Conservation (phyloP, 2,329 filamentous ascomycete species). For the Fusarium equiseti region DNA sequence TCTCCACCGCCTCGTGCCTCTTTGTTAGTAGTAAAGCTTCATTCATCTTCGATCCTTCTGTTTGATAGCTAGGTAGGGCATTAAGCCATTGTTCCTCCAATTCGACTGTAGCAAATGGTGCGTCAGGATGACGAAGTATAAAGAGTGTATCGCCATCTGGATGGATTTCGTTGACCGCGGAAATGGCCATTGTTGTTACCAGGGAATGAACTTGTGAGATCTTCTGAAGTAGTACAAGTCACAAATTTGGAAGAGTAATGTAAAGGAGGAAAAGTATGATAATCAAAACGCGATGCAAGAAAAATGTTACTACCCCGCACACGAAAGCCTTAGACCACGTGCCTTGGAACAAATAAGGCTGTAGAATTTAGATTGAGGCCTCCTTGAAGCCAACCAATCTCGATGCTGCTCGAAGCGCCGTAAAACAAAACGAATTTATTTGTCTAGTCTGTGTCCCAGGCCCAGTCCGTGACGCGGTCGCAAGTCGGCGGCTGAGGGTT, state of each 20-base stretch:
- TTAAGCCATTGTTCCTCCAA: not conserved
- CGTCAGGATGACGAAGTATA: not conserved
- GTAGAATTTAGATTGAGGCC: not conserved
- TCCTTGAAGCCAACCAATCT: not conserved
- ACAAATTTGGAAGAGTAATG: no score
- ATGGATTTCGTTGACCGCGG: not conserved
- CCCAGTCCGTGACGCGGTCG: no score
- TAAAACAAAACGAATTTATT: rapidly evolving
- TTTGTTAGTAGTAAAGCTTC: not conserved
- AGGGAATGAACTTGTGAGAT: no score
- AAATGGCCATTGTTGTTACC: not conserved
- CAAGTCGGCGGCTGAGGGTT: no score
- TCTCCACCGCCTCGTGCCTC: rapidly evolving
- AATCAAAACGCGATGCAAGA: not conserved
- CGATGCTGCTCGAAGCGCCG: not conserved
- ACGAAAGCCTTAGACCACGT: not conserved
- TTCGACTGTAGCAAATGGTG: not conserved
- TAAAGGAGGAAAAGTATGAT: not conserved
- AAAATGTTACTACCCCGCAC: not conserved
- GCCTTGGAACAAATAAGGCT: not conserved
- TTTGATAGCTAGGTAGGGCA: not conserved
- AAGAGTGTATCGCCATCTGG: not conserved
- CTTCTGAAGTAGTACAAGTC: no score
- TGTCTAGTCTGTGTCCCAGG: no score
- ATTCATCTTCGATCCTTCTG: rapidly evolving